Evolutionary conservation across 345 rosid species (phyloP), one percentile per base, ranked within the genome.

Genomic region (Salix dunnii): DNA sequence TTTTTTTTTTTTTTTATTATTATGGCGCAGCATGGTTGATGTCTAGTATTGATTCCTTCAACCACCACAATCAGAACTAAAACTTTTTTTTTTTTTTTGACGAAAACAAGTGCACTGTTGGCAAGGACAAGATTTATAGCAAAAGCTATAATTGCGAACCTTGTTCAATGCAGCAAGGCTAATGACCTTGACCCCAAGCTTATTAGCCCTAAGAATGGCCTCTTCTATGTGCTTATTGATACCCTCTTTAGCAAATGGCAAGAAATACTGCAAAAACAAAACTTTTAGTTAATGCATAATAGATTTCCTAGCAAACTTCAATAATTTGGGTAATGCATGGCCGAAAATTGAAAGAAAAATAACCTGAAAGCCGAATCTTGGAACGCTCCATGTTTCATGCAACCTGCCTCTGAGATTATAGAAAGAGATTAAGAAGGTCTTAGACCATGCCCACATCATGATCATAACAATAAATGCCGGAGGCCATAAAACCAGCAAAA

Each of bases 131-230:
- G 13, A 30, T n/a, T 13, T 40, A 40, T 40, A 40, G 43, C 13
- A 40, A 3, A 40, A 18, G 70, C 5, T 28, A 28, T 21, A 64
- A 18, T 11, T 76, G 62, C 12, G 30, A 67, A 91, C 97, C 97
- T 92, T 92, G 75, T 92, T 92, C 73, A 92, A 82, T 77, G 99
- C 99, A 79, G 99, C 99, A 80, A 96, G 93, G 85, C 99, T 94
- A 76, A 96, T 88, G 81, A 96, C 97, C 82, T 92, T 92, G 18
- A 96, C 91, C 35, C 99, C 99, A 51, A 91, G 67, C 74, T 81
- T 85, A 80, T 96, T 92, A 14, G 98, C 99, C 63, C 78, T 86
- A 8, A 96, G 81, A 53, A 96, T 96, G 48, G 98, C 98, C 43
- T 76, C 82, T 75, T 96, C 99, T 6, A 96, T 96, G 21, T 79